phyloP scores from a whole-genome alignment of 805 yeast species.

The Yarrowia sp. region DNA sequence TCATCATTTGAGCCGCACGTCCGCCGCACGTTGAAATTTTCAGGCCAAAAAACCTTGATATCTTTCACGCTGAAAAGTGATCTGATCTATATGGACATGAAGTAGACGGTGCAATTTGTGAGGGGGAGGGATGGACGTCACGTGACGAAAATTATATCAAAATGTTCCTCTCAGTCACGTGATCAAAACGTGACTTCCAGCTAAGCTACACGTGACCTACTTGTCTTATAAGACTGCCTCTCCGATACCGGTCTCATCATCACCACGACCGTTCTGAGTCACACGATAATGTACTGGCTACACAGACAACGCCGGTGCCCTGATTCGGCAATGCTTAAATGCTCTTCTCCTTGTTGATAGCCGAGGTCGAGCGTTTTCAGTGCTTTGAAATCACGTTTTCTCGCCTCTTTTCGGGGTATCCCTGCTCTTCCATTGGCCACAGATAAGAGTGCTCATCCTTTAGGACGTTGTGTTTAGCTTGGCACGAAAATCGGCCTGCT shows the following conservation, averaged over 20 bases:
- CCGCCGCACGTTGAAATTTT: slow-evolving; percentile 1
- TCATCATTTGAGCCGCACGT: neutral
- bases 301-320: slow-evolving; percentile 1
- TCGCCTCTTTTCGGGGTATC: slow-evolving; percentile 9
- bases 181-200: neutral
- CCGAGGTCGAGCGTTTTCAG: slow-evolving; percentile 10
- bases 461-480: slow-evolving; percentile 1
- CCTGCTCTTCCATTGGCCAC: neutral
- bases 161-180: neutral
- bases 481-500: neutral
- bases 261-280: neutral
- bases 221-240: neutral
- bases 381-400: slow-evolving; percentile 20
- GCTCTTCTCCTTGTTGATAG: slow-evolving; percentile 16
- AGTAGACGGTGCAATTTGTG: too few relatives aligned
- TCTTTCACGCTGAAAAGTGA: neutral
- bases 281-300: slow-evolving; percentile 7
- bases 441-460: neutral
- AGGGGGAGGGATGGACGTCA: too few relatives aligned
- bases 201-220: too few relatives aligned
- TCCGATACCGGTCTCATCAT: neutral
- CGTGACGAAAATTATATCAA: too few relatives aligned
- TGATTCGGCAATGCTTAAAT: slow-evolving; percentile 12
- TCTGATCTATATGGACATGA: neutral
- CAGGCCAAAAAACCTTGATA: too few relatives aligned